Conservation (phyloP, 2,329 filamentous ascomycete species). For the Colletotrichum cereale region DNA sequence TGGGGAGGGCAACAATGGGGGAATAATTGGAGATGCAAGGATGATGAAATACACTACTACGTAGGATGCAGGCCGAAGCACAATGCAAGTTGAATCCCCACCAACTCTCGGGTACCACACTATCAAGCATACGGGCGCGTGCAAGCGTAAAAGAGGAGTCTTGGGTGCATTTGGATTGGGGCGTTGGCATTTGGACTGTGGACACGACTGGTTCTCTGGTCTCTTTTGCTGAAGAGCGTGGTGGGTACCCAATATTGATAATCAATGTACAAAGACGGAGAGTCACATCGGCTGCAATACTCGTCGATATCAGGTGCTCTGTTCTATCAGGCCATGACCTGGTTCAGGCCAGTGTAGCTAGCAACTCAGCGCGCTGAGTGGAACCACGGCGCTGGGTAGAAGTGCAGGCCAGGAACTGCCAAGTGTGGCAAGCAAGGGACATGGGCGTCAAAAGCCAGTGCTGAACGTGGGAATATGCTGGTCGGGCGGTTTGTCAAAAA, state of each 20-base stretch:
- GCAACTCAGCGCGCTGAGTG: slow-evolving; percentile 13
- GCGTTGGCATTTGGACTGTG: slow-evolving; percentile 11
- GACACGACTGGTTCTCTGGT: slow-evolving; percentile 2
- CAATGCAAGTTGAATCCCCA: neutral
- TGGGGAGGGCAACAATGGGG: slow-evolving; percentile 8
- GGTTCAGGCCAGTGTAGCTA: slow-evolving; percentile 22
- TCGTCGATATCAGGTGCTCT: slow-evolving; percentile 6
- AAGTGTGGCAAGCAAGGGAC: neutral
- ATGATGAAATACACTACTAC: neutral
- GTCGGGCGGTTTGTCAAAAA: slow-evolving; percentile 5
- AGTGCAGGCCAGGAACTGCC: neutral
- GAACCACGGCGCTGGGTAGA: slow-evolving; percentile 8
- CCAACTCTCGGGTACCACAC: neutral
- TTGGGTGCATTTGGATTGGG: neutral
- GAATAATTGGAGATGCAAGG: slow-evolving; percentile 14
- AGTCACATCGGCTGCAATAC: slow-evolving; percentile 9
- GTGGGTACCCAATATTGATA: neutral
- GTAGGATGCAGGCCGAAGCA: neutral
- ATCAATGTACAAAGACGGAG: slow-evolving; percentile 9
- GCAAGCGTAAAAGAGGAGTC: neutral
- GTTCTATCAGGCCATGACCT: slow-evolving; percentile 32
- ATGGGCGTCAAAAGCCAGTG: neutral
- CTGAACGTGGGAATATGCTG: neutral
- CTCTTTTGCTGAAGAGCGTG: slow-evolving; percentile 6
- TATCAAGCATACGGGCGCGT: neutral